Evolutionary conservation across 1,139 yeast genomes (phyloP).

Genomic region (Yamadazyma songkhlaensis): DNA sequence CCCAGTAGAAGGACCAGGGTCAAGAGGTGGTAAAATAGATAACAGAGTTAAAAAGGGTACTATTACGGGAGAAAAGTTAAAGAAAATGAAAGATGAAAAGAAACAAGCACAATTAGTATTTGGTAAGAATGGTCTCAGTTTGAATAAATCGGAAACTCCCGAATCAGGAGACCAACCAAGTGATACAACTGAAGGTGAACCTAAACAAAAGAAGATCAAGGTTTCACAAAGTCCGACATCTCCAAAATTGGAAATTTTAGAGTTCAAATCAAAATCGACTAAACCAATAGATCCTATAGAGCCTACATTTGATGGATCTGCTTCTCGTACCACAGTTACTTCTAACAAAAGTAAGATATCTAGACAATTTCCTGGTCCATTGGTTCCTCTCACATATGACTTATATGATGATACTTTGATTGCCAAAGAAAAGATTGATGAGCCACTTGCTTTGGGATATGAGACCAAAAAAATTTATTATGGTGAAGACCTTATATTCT

Average conservation of each 20-base stretch:
- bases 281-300: not conserved
- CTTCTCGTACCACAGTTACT: constrained; percentile 31
- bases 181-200: not conserved
- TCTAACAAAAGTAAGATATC: constrained; percentile 28
- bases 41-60: constrained; percentile 26
- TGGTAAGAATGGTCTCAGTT: constrained; percentile 6
- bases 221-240: no score
- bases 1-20: constrained; percentile 45
- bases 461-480: constrained; percentile 28
- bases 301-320: not conserved
- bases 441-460: constrained; percentile 30
- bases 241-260: not conserved
- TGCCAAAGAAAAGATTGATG: constrained; percentile 13
- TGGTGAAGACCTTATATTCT: constrained; percentile 43
- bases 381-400: constrained; percentile 34
- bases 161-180: not conserved
- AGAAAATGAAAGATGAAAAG: constrained; percentile 12
- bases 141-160: not conserved
- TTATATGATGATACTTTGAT: constrained; percentile 38
- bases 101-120: constrained; percentile 18
- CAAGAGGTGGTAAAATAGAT: constrained; percentile 37
- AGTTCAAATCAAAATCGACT: not conserved
- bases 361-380: constrained; percentile 41
- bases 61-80: constrained; percentile 21
- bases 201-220: no score